Evolutionary conservation across 371 early-diverging fungal species (phyloP).

Genomic region (Mycotypha africana): DNA sequence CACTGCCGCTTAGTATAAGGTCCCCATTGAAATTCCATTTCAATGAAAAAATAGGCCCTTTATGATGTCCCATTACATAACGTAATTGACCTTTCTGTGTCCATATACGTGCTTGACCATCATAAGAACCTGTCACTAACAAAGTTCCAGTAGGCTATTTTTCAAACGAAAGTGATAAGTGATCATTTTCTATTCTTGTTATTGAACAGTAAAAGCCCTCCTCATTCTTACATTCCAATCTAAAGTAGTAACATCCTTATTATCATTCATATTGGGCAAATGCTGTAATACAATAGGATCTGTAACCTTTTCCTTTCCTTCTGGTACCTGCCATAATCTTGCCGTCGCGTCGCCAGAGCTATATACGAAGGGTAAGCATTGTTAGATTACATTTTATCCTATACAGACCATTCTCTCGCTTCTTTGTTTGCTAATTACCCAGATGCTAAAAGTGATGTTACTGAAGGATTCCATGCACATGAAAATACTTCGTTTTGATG

Average conservation of each 20-base stretch:
- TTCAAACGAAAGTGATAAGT: not conserved
- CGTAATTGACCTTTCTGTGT: conserved; percentile 64
- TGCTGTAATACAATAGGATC: conserved; percentile 58
- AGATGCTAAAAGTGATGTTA: conserved; percentile 69
- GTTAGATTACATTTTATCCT: not conserved
- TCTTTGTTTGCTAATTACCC: conserved; percentile 45
- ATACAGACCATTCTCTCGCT: not conserved
- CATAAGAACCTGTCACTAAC: conserved; percentile 90
- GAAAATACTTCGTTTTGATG: conserved; percentile 76
- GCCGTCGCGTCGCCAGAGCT: conserved; percentile 85
- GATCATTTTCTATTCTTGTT: conserved; percentile 2
- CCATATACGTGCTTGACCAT: conserved; percentile 89
- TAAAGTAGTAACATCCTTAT: conserved; percentile 75
- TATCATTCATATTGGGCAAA: conserved; percentile 45
- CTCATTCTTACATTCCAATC: conserved; percentile 86
- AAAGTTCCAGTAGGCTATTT: conserved; percentile 69
- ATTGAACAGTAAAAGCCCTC: not conserved
- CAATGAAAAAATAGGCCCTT: conserved; percentile 80
- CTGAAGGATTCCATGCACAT: conserved; percentile 83
- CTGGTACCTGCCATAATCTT: conserved; percentile 75
- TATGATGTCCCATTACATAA: conserved; percentile 65
- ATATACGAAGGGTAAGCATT: not conserved
- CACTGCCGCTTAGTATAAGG: conserved; percentile 72
- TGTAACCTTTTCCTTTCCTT: conserved; percentile 20
- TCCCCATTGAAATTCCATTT: conserved; percentile 86